These are phyloP conservation scores for Cryoendolithus antarcticus DNA, from an alignment of 2,329 filamentous ascomycete species.

Conservation along the genomic window DNA sequence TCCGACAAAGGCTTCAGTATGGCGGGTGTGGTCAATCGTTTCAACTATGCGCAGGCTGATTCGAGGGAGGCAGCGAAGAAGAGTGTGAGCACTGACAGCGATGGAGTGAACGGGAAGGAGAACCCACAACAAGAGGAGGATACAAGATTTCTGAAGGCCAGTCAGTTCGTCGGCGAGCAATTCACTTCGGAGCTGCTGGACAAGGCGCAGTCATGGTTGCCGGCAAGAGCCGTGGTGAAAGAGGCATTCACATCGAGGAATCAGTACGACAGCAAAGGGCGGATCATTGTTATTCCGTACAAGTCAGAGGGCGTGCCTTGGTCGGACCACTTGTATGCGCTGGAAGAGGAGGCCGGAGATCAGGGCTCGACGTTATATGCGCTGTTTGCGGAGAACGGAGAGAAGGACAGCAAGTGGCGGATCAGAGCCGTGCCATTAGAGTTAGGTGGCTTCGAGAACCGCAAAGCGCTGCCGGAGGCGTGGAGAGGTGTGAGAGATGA, in stretches of 20 bases:
- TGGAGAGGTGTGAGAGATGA: constrained; percentile 89
- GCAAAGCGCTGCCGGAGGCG: constrained; percentile 77
- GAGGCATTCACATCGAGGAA: constrained; percentile 59
- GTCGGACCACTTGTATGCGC: constrained; percentile 88
- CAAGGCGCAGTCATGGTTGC: constrained; percentile 68
- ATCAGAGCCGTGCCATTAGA: constrained; percentile 78
- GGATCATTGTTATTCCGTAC: constrained; percentile 60
- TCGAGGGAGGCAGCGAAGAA: constrained; percentile 14
- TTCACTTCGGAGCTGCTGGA: constrained; percentile 73
- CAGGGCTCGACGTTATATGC: constrained; percentile 62
- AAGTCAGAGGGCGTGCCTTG: constrained; percentile 67
- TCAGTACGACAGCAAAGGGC: constrained; percentile 59
- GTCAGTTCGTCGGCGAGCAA: constrained; percentile 73
- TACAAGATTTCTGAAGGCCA: constrained; percentile 63
- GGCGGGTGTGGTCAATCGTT: constrained; percentile 74
- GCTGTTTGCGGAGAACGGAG: constrained; percentile 73
- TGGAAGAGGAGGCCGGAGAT: constrained; percentile 51
- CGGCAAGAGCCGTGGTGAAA: constrained; percentile 68
- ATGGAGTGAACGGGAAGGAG: constrained; percentile 19
- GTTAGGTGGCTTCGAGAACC: constrained; percentile 78
- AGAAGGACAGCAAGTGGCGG: constrained; percentile 72
- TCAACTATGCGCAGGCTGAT: constrained; percentile 49
- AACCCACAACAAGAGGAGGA: constrained; percentile 62
- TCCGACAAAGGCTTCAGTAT: constrained; percentile 72
- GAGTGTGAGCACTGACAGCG: constrained; percentile 8